These are phyloP conservation scores for Claviceps maximensis DNA, from an alignment of 2,329 filamentous ascomycete species.

Conservation along the genomic window DNA sequence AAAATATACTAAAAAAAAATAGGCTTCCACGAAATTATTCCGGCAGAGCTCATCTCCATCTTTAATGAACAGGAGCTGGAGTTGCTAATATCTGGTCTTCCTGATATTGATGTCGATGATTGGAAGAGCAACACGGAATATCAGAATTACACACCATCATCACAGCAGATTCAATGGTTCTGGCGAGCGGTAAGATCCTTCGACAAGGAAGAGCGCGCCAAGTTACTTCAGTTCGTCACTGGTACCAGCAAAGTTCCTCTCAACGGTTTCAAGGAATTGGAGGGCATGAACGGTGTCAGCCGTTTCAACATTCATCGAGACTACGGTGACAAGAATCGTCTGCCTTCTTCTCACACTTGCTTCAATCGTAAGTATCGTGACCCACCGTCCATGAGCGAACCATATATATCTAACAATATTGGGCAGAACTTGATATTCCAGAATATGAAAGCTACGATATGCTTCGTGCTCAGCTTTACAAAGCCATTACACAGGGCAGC, in stretches of 20 bases:
- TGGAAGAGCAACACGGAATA: slow-evolving; percentile 99
- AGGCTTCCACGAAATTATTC: slow-evolving; percentile 97
- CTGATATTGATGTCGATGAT: slow-evolving; percentile 95
- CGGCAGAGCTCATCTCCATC: slow-evolving; percentile 83
- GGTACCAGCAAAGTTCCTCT: slow-evolving; percentile 96
- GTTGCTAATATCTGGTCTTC: slow-evolving; percentile 87
- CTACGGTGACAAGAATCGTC: slow-evolving; percentile 88
- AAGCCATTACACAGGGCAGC: slow-evolving; percentile 93
- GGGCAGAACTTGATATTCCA: slow-evolving; percentile 86
- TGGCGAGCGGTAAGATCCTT: slow-evolving; percentile 96
- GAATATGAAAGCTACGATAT: slow-evolving; percentile 96
- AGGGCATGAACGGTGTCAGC: slow-evolving; percentile 97
- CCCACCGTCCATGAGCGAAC: slow-evolving; percentile 13
- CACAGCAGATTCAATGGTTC: slow-evolving; percentile 98
- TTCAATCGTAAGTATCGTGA: slow-evolving; percentile 76
- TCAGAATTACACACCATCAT: slow-evolving; percentile 90
- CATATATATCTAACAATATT: background rate
- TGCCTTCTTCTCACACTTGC: slow-evolving; percentile 95
- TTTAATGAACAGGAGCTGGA: slow-evolving; percentile 98
- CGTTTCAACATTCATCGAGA: slow-evolving; percentile 98
- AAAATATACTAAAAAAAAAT: slow-evolving; percentile 15
- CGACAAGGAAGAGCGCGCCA: slow-evolving; percentile 96
- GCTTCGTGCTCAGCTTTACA: slow-evolving; percentile 76
- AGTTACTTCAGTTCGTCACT: slow-evolving; percentile 93
- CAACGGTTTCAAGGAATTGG: slow-evolving; percentile 96